Evolutionary conservation across 176 grass and related monocot genomes (phyloP).

Genomic region (Carex myosuroides): DNA sequence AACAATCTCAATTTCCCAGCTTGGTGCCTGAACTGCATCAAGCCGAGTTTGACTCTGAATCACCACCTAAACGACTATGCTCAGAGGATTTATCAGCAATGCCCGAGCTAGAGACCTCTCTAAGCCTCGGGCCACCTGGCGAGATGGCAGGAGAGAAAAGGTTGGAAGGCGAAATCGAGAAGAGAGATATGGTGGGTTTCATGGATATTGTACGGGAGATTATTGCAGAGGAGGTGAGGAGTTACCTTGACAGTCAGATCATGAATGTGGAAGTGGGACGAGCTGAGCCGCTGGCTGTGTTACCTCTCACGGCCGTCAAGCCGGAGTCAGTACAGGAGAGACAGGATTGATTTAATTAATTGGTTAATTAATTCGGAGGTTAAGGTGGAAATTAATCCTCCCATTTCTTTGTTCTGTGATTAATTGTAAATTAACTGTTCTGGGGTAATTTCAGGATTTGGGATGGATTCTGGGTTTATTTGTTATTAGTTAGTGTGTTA

Average conservation of each 20-base stretch:
- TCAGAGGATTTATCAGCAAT: background rate
- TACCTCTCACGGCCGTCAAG: background rate
- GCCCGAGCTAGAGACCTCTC: slow-evolving; percentile 43
- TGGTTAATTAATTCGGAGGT: slow-evolving; percentile 5
- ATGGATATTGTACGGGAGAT: slow-evolving; percentile 34
- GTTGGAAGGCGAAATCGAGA: background rate
- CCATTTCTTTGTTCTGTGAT: background rate
- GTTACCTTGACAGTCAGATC: slow-evolving; percentile 22
- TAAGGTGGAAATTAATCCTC: slow-evolving; percentile 4
- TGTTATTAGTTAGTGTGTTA: slow-evolving; percentile 16
- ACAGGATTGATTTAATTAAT: background rate
- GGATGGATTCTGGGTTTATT: slow-evolving; percentile 2
- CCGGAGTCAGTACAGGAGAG: slow-evolving; percentile 10
- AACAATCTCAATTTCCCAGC: background rate
- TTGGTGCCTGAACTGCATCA: slow-evolving; percentile 3
- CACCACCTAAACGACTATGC: background rate
- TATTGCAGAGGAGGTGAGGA: slow-evolving; percentile 67
- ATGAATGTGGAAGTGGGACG: background rate
- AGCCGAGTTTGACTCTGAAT: slow-evolving; percentile 6
- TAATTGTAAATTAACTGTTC: background rate
- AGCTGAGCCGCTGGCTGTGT: slow-evolving; percentile 8
- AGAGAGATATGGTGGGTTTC: slow-evolving; percentile 20
- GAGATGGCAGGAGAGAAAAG: background rate
- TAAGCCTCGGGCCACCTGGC: slow-evolving; percentile 52
- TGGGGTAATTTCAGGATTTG: background rate